These are phyloP conservation scores for Ganoderma sp. DNA, from an alignment of 1,284 basidiomycete species.

Conservation along the genomic window DNA sequence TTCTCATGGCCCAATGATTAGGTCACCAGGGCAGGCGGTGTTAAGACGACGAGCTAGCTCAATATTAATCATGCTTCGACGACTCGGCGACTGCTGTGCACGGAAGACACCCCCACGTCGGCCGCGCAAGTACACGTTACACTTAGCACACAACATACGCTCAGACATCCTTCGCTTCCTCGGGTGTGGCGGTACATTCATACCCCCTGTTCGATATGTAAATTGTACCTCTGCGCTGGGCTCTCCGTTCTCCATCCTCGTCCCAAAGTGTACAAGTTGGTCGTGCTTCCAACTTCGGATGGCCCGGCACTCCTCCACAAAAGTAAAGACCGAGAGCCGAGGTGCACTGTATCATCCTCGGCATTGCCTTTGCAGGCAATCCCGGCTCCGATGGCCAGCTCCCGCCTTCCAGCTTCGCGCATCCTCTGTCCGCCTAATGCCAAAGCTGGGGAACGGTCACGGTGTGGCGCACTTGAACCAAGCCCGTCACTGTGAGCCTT, in stretches of 20 bases:
- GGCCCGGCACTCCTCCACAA: neutral
- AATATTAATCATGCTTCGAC: neutral
- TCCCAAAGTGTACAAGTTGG: neutral
- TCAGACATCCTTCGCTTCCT: constrained; percentile 2
- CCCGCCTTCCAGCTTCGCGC: neutral
- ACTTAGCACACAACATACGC: neutral
- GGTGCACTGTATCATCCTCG: neutral
- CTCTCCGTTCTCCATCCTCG: neutral
- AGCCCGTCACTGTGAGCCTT: neutral
- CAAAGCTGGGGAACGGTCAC: neutral
- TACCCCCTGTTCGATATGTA: neutral
- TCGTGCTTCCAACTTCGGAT: neutral
- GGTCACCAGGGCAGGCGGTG: neutral
- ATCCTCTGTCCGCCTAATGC: neutral
- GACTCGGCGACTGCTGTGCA: neutral
- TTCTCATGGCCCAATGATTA: neutral
- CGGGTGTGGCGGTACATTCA: constrained; percentile 1
- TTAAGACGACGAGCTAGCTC: neutral
- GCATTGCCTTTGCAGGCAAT: no score
- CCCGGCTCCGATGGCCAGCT: neutral
- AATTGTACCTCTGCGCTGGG: neutral
- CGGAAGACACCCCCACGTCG: neutral
- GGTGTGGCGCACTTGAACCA: neutral
- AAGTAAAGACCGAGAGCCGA: neutral
- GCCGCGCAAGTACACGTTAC: neutral